Evolutionary conservation across 345 rosid species (phyloP).

Genomic region (Cardamine resedifolia): DNA sequence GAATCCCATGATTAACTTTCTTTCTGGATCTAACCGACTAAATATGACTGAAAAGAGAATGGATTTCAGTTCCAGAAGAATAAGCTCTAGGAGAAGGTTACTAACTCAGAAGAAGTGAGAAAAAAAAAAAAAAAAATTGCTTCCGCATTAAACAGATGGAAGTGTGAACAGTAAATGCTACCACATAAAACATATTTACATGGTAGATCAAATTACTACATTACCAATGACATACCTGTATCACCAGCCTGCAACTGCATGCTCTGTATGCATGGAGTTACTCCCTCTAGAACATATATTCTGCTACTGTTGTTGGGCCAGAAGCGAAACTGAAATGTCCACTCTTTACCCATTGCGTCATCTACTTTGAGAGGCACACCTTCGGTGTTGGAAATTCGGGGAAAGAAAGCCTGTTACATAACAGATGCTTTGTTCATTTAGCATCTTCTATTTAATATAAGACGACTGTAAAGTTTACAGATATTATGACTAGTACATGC

Average conservation of each 20-base stretch:
- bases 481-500: conserved; percentile 11
- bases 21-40: conserved; percentile 91
- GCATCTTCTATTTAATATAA: neutral
- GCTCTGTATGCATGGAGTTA: conserved; percentile 88
- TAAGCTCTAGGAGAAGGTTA: conserved; percentile 10
- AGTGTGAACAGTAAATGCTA: neutral
- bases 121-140: neutral
- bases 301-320: conserved; percentile 93
- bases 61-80: conserved; percentile 28
- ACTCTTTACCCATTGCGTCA: conserved; percentile 92
- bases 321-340: conserved; percentile 95
- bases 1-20: conserved; percentile 91
- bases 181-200: conserved; percentile 19
- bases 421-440: conserved; percentile 20
- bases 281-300: conserved; percentile 95
- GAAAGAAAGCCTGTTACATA: conserved; percentile 76
- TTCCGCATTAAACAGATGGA: conserved; percentile 13
- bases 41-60: conserved; percentile 68
- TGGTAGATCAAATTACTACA: conserved; percentile 18
- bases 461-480: conserved; percentile 19
- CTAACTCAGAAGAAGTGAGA: conserved; percentile 19
- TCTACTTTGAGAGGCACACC: conserved; percentile 92
- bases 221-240: conserved; percentile 53
- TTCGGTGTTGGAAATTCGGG: conserved; percentile 75
- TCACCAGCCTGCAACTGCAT: conserved; percentile 98